Percentiles rank a stretch among this genome's conserved stretches.
phyloP scores from a whole-genome alignment of 139 green algal species.

The Haematococcus lacustris region DNA sequence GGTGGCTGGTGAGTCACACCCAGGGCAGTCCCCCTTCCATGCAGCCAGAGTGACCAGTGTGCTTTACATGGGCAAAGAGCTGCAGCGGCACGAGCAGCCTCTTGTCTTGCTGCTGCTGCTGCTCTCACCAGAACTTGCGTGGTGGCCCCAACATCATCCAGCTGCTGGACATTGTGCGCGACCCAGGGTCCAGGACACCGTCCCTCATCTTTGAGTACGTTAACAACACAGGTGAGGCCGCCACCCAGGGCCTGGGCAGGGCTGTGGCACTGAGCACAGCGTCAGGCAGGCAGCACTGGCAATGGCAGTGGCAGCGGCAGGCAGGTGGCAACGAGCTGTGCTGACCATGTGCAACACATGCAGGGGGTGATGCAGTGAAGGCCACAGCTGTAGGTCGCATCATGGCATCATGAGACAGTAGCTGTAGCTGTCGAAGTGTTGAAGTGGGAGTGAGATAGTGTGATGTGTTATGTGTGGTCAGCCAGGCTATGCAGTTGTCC shows the following conservation, averaged over 20 bases:
- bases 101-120: neutral
- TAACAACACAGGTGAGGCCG: conserved; percentile 62
- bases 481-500: too few relatives aligned
- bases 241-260: neutral
- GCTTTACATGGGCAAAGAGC: neutral
- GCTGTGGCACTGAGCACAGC: too few relatives aligned
- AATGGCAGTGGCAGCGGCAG: too few relatives aligned
- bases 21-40: neutral
- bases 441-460: too few relatives aligned
- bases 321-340: too few relatives aligned
- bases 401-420: too few relatives aligned
- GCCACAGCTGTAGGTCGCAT: too few relatives aligned
- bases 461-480: too few relatives aligned
- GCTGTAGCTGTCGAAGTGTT: too few relatives aligned
- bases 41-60: neutral
- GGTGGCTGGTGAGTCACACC: neutral
- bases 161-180: conserved; percentile 92
- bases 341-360: too few relatives aligned
- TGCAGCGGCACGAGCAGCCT: neutral
- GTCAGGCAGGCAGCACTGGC: too few relatives aligned
- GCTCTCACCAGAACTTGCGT: conserved; percentile 72
- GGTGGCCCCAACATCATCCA: conserved; percentile 94
- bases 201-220: conserved; percentile 96
- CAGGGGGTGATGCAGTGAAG: too few relatives aligned
- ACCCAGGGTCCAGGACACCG: conserved; percentile 88